Evolutionary conservation across 1,284 basidiomycete species (phyloP).

Genomic region (Tausonia pullulans): DNA sequence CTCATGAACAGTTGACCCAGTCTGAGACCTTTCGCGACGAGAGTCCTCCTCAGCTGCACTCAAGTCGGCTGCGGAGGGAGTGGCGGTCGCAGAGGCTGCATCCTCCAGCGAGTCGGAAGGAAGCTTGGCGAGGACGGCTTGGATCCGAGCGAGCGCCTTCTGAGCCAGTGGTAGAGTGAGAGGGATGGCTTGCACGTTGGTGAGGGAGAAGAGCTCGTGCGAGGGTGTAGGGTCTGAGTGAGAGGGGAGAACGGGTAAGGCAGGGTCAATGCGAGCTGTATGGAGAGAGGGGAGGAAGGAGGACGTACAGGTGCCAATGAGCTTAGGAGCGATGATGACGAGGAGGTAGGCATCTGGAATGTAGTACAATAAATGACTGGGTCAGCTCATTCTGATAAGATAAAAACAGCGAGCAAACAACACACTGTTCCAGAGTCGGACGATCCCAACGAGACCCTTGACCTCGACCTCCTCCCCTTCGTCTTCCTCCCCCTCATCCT

Average conservation of each 20-base stretch:
- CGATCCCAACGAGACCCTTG: conserved; percentile 32
- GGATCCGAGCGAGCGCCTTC: conserved; percentile 17
- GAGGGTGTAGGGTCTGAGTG: conserved; percentile 17
- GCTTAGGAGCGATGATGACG: conserved; percentile 27
- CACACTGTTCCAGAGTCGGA: conserved; percentile 34
- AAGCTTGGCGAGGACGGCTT: conserved; percentile 16
- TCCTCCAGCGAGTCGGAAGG: neutral
- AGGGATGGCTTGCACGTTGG: conserved; percentile 29
- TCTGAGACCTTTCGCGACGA: neutral
- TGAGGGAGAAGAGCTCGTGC: conserved; percentile 26
- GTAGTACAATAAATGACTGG: neutral
- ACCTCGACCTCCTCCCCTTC: conserved; percentile 24
- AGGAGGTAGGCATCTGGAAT: conserved; percentile 30
- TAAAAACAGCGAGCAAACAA: neutral
- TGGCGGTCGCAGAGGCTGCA: neutral
- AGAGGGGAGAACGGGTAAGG: conserved; percentile 16
- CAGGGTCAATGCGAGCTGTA: neutral
- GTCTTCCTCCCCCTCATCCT: neutral
- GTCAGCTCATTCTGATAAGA: neutral
- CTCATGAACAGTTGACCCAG: no score
- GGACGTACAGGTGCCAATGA: conserved; percentile 8
- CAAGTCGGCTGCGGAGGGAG: neutral
- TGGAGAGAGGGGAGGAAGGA: neutral
- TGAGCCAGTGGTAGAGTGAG: conserved; percentile 22
- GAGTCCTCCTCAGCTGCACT: neutral